Conservation (phyloP, 768 basidiomycete genomes). For the Tulasnella sp. region DNA sequence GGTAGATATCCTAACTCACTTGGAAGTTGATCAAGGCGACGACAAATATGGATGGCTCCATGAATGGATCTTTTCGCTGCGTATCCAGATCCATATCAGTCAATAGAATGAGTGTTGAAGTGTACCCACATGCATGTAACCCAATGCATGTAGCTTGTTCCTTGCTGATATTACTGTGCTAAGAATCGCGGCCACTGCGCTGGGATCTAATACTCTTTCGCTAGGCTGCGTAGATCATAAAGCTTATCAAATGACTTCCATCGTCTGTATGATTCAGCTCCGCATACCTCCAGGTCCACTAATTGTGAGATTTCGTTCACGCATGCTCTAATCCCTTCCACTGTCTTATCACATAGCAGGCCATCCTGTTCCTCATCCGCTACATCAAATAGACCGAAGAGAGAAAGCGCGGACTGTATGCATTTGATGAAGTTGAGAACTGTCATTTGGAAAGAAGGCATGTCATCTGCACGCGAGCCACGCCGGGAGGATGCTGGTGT, state of each 20-base stretch:
- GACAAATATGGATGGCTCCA: conserved; percentile 51
- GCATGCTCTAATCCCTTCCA: conserved; percentile 62
- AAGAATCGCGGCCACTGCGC: conserved; percentile 55
- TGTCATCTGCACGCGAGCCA: background rate
- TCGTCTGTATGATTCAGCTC: background rate
- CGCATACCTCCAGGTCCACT: conserved; percentile 46
- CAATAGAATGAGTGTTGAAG: too few relatives aligned
- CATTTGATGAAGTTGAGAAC: conserved; percentile 70
- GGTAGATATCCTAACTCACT: conserved; percentile 9
- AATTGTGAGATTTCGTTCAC: conserved; percentile 50
- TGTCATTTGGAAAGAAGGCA: conserved; percentile 44
- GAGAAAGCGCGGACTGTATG: conserved; percentile 54
- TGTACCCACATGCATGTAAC: conserved; percentile 32
- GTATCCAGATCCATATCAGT: too few relatives aligned
- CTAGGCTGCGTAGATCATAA: conserved; percentile 36
- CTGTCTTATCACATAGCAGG: conserved; percentile 64
- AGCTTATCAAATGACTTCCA: background rate
- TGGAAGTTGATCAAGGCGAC: conserved; percentile 34
- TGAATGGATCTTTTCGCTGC: conserved; percentile 67
- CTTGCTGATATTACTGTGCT: conserved; percentile 55
- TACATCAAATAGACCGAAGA: conserved; percentile 55
- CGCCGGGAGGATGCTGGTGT: background rate
- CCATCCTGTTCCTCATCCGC: conserved; percentile 40
- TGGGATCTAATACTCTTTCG: conserved; percentile 64
- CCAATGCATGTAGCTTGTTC: conserved; percentile 56